Conservation (phyloP, 495 filamentous ascomycete species). For the Immersiella caudata region DNA sequence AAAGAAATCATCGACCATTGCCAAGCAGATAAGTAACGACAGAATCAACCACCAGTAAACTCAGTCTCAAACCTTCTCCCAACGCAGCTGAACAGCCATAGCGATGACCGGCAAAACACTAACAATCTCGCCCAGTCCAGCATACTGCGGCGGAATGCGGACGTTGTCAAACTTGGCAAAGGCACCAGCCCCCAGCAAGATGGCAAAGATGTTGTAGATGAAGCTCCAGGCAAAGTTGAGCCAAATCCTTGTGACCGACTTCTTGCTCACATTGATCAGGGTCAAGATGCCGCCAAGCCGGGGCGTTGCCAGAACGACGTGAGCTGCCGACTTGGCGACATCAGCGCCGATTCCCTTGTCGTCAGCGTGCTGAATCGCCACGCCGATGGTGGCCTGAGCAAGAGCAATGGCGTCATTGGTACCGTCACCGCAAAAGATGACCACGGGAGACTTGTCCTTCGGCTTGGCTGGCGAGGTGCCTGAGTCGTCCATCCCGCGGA, state of each 20-base stretch:
- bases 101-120: slow-evolving; percentile 75
- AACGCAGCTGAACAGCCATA: slow-evolving; percentile 44
- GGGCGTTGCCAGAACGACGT: slow-evolving; percentile 65
- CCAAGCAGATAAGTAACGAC: too few species aligned
- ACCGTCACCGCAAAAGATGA: slow-evolving; percentile 78
- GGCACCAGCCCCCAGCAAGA: slow-evolving; percentile 70
- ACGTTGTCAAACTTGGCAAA: slow-evolving; percentile 51
- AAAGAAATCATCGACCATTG: too few species aligned
- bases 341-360: slow-evolving; percentile 60
- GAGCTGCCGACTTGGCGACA: slow-evolving; percentile 67
- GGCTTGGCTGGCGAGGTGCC: background rate
- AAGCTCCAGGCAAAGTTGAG: slow-evolving; percentile 78
- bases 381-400: slow-evolving; percentile 70
- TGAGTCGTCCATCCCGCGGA: slow-evolving; percentile 28
- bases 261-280: slow-evolving; percentile 61
- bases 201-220: slow-evolving; percentile 73
- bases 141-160: slow-evolving; percentile 72
- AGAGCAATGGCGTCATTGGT: slow-evolving; percentile 81
- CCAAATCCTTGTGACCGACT: slow-evolving; percentile 57
- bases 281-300: slow-evolving; percentile 59
- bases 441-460: slow-evolving; percentile 34
- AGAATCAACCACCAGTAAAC: too few species aligned
- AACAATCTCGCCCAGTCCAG: slow-evolving; percentile 75
- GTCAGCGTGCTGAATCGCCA: slow-evolving; percentile 58
- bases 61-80: slow-evolving; percentile 20